A percentile compares a stretch with the other conserved stretches of the same genome.
These are phyloP conservation scores for Mrakia blollopis DNA, from an alignment of 768 basidiomycete genomes.

Conservation along the genomic window DNA sequence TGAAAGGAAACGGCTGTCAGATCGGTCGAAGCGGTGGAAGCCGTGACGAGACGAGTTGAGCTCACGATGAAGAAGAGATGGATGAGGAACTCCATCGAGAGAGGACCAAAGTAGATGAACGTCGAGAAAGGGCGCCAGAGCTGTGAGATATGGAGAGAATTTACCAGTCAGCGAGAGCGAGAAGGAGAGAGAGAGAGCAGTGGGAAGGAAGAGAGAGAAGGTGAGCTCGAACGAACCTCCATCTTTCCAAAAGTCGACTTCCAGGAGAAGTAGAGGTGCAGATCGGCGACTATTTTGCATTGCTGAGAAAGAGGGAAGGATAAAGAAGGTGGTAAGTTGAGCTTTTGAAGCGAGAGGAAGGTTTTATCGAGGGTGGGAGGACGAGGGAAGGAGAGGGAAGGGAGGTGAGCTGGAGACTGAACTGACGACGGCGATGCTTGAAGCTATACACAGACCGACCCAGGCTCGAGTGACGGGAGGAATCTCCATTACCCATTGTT, in stretches of 20 bases:
- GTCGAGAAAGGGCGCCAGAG: conserved; percentile 83
- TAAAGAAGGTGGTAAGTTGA: background rate
- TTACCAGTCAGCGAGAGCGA: background rate
- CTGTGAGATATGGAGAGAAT: conserved; percentile 47
- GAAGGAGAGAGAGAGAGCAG: too few species aligned
- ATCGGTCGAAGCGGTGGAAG: too few species aligned
- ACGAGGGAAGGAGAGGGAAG: background rate
- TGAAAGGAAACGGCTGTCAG: too few species aligned
- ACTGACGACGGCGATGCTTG: conserved; percentile 81
- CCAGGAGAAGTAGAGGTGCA: conserved; percentile 89
- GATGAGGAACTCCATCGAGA: conserved; percentile 90
- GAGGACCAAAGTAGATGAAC: conserved; percentile 92
- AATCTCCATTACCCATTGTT: conserved; percentile 55
- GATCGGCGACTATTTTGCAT: conserved; percentile 81
- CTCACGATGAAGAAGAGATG: conserved; percentile 97
- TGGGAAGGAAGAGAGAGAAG: background rate
- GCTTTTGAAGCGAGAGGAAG: too few species aligned
- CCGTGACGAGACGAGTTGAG: conserved; percentile 29
- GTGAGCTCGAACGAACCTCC: conserved; percentile 55
- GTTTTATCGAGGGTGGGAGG: background rate
- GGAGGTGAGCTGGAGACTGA: background rate
- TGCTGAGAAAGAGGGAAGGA: conserved; percentile 55
- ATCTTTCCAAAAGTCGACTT: conserved; percentile 74
- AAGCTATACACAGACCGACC: conserved; percentile 71
- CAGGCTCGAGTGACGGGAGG: conserved; percentile 78